These are phyloP conservation scores for Pythium myriotylum DNA, from an alignment of 352 stramenopile genomes.

Conservation along the genomic window DNA sequence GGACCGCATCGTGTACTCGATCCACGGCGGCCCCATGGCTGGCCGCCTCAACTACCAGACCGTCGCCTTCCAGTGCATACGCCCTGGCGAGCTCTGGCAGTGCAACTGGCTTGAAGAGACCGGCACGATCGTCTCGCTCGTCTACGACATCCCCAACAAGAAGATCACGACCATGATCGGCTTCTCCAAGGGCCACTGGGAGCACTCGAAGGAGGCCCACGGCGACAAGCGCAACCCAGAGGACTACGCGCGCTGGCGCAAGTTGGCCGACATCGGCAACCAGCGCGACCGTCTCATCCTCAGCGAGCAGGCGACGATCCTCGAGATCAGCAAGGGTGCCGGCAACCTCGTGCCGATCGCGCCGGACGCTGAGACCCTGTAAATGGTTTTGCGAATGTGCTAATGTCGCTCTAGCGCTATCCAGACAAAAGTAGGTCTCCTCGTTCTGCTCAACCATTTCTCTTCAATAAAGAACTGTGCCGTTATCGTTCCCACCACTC, in stretches of 20 bases:
- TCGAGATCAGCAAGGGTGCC: conserved; percentile 40
- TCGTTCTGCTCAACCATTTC: no score
- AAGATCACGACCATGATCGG: conserved; percentile 62
- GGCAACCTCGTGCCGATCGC: conserved; percentile 52
- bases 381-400: no score
- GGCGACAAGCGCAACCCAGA: conserved; percentile 63
- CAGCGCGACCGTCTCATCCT: conserved; percentile 52
- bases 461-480: no score
- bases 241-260: conserved; percentile 51
- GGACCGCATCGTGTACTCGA: conserved; percentile 58
- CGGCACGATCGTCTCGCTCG: conserved; percentile 51
- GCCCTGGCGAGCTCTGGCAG: conserved; percentile 54
- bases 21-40: conserved; percentile 58
- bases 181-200: conserved; percentile 64
- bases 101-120: conserved; percentile 69
- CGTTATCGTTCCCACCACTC: no score
- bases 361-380: conserved; percentile 41
- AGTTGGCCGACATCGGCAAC: conserved; percentile 19
- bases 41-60: conserved; percentile 64
- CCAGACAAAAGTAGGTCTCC: no score
- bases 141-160: conserved; percentile 52
- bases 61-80: conserved; percentile 58
- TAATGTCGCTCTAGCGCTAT: no score
- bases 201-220: conserved; percentile 43
- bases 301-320: conserved; percentile 53